Base-by-base conservation (phyloP, 768 basidiomycete genomes). In the Lactarius tabidus region DNA sequence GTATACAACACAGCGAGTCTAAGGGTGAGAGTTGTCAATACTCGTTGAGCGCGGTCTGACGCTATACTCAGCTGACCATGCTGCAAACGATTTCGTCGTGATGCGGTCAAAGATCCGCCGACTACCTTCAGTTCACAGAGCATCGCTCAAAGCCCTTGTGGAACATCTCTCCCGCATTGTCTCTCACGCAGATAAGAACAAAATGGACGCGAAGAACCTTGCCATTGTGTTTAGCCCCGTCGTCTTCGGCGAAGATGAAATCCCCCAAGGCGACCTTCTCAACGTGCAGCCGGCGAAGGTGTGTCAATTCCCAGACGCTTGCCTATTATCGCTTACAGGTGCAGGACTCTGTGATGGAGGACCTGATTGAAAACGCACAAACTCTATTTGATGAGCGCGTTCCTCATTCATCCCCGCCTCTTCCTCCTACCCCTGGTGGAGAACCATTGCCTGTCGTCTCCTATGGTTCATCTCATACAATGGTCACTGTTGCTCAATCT, bases 201-300 rank as follows among this genome's bases (percentile, higher is more conserved):
- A 95, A 76, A 97, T 97, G 95, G 95, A 94, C 71, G 80, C 88
- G 3, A 93, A 89, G 79, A 97, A 96, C 72, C 79, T 97, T 28
- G 91, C 93, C 3, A 95, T 97, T 55, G 88, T 95, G 4, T 95
- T 96, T 77, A 89, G 90, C 23, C 81, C 86, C 10, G 92, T 93
- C 28, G 85, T 97, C 55, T 95, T 97, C 69, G 94, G 94, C 7
- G 93, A 95, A 74, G 94, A 97, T 67, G 92, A 95, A 67, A 81
- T 93, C 63, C 87, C 90, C 4, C 90, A 90, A 73, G 85, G 83
- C 0, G 91, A 94, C 72, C 79, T 95, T 20, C 77, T 95, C 26
- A 88, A 79, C 62, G 82, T 95, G n/a, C 87, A 90, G 70, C 79
- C 80, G 18, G 80, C 76, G 72, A 95, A 94, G 85, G 93, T 93